These are phyloP conservation scores for Acer campestre DNA, from an alignment of 345 rosid species.

Conservation along the genomic window DNA sequence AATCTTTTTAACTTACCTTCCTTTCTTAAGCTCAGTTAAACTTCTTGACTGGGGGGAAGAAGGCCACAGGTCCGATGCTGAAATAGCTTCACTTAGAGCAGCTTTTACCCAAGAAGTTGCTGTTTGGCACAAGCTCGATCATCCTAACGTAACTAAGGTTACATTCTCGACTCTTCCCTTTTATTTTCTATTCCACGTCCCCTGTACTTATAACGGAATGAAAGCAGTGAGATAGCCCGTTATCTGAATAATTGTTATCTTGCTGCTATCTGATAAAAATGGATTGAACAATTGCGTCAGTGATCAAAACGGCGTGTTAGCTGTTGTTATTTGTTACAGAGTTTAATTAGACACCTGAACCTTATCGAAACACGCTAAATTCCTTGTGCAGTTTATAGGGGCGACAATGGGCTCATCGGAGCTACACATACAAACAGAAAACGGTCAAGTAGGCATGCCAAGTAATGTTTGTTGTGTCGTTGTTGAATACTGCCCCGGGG, in stretches of 20 bases:
- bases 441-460: slow-evolving; percentile 83
- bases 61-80: slow-evolving; percentile 86
- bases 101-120: slow-evolving; percentile 94
- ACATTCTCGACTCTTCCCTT: neutral
- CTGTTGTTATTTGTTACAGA: neutral
- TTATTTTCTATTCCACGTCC: neutral
- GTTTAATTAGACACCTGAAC: neutral
- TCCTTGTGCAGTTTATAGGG: slow-evolving; percentile 73
- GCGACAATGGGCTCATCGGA: slow-evolving; percentile 92
- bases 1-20: slow-evolving; percentile 5
- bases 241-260: neutral
- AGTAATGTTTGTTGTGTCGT: slow-evolving; percentile 88
- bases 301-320: neutral
- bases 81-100: slow-evolving; percentile 86
- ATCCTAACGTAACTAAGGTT: slow-evolving; percentile 96
- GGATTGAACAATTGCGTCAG: neutral
- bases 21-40: slow-evolving; percentile 58
- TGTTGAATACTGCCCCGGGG: slow-evolving; percentile 95
- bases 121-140: slow-evolving; percentile 98
- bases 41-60: slow-evolving; percentile 99
- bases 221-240: neutral
- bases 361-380: neutral
- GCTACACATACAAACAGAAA: slow-evolving; percentile 74
- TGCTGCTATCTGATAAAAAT: neutral
- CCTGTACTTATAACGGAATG: neutral